Percentiles rank a stretch among this genome's conserved stretches.
These are phyloP conservation scores for Termitomyces sp. DNA, from an alignment of 1,284 basidiomycete genomes.

Conservation along the genomic window DNA sequence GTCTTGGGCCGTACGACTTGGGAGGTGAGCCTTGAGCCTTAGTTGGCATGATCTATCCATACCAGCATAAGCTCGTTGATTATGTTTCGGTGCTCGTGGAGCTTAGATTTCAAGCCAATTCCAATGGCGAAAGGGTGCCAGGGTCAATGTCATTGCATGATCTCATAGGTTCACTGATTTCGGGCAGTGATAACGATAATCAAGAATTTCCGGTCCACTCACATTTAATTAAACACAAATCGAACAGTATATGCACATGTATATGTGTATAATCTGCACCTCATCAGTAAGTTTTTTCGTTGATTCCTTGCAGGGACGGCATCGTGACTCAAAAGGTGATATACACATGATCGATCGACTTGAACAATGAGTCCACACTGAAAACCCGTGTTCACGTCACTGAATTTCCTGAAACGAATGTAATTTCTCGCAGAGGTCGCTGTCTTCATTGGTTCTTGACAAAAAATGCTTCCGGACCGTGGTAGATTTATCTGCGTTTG, in stretches of 20 bases:
- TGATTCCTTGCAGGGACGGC: background rate
- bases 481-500: slow-evolving; percentile 3
- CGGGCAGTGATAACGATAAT: slow-evolving; percentile 3
- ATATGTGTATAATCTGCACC: background rate
- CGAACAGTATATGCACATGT: background rate
- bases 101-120: too few relatives aligned
- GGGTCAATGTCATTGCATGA: background rate
- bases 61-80: background rate
- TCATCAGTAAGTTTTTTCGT: background rate
- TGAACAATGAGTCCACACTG: background rate
- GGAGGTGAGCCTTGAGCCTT: background rate
- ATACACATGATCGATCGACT: slow-evolving; percentile 3
- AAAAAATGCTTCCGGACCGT: slow-evolving; percentile 14
- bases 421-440: slow-evolving; percentile 27
- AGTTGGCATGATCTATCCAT: background rate
- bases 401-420: slow-evolving; percentile 13
- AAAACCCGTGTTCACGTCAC: slow-evolving; percentile 4
- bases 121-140: background rate
- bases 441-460: slow-evolving; percentile 13
- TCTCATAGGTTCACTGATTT: background rate
- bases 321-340: background rate
- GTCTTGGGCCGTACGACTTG: background rate
- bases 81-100: background rate
- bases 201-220: background rate
- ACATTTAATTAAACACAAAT: background rate